A percentile compares a stretch with the other conserved stretches of the same genome.
Conservation (phyloP, 257 asterid genomes). For the Parsonsia alboflavescens region DNA sequence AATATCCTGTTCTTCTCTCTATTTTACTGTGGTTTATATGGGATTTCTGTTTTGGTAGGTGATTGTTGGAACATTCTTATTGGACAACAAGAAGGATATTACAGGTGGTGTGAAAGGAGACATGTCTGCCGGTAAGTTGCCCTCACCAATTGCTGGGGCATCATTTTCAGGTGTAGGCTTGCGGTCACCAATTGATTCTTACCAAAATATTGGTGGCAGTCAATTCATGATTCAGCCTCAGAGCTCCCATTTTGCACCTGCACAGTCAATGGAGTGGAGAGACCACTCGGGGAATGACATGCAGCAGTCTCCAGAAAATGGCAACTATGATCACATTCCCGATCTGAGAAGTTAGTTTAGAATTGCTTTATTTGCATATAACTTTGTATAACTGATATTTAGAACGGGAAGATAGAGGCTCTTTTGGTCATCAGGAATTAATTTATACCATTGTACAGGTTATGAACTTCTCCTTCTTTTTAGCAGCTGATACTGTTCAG, state of each 20-base stretch:
- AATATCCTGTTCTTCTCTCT: not conserved
- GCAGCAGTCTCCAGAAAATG: constrained; percentile 49
- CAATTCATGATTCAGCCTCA: constrained; percentile 37
- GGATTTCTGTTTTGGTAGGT: constrained; percentile 28
- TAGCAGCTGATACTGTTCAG: not conserved
- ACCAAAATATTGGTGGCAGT: constrained; percentile 37
- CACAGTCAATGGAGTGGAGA: constrained; percentile 41
- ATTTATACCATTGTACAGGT: constrained; percentile 31
- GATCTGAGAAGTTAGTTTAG: constrained; percentile 21
- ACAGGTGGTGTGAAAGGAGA: constrained; percentile 28
- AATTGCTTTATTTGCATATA: constrained; percentile 13
- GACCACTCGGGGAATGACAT: constrained; percentile 27
- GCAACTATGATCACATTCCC: constrained; percentile 34
- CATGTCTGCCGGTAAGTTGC: constrained; percentile 31
- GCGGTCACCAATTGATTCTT: constrained; percentile 38
- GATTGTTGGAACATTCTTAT: constrained; percentile 42
- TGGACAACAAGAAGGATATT: constrained; percentile 40
- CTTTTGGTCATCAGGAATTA: constrained; percentile 14
- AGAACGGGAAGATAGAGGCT: constrained; percentile 14
- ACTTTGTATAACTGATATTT: constrained; percentile 17
- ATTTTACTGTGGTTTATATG: not conserved
- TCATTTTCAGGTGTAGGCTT: constrained; percentile 34
- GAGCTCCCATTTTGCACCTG: constrained; percentile 32
- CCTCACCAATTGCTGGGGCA: constrained; percentile 39
- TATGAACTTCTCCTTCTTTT: constrained; percentile 18